A percentile compares a stretch with the other conserved stretches of the same genome.
phyloP scores from a whole-genome alignment of 2,329 filamentous ascomycete genomes.

The Phialophora expanda region DNA sequence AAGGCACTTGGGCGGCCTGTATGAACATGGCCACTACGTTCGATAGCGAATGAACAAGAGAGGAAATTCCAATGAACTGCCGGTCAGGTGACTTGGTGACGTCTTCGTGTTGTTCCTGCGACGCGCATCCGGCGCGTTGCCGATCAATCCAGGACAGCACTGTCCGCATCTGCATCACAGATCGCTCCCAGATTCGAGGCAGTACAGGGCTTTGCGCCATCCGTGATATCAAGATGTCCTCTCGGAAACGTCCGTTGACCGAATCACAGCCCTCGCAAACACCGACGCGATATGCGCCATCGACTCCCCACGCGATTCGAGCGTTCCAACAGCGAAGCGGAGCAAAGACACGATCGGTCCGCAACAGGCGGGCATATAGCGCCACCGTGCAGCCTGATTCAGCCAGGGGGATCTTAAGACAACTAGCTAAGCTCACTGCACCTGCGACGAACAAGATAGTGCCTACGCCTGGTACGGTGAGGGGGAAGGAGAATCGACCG shows the following conservation, averaged over 20 bases:
- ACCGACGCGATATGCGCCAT: conserved; percentile 51
- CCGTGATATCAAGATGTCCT: conserved; percentile 31
- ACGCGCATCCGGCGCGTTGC: background rate
- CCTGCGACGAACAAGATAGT: conserved; percentile 53
- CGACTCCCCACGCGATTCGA: conserved; percentile 61
- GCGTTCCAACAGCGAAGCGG: conserved; percentile 57
- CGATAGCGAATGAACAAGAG: background rate
- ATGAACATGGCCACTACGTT: background rate
- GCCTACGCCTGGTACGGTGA: conserved; percentile 53
- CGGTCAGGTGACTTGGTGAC: conserved; percentile 4
- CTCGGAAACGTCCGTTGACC: conserved; percentile 27
- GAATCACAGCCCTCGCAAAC: conserved; percentile 34
- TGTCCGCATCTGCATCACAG: background rate
- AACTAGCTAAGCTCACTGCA: conserved; percentile 61
- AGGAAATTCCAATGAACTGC: background rate
- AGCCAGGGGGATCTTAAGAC: conserved; percentile 59
- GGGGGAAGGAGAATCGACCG: conserved; percentile 40
- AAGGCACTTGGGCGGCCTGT: background rate
- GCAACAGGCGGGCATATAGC: conserved; percentile 24
- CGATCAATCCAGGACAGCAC: background rate
- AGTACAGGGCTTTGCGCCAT: too few species aligned
- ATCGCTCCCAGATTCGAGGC: background rate
- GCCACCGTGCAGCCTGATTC: conserved; percentile 56
- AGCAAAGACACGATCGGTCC: conserved; percentile 36
- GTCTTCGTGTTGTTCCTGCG: conserved; percentile 7